Base-by-base conservation (phyloP, 1,284 basidiomycete species). In the Takashimella koratensis region DNA sequence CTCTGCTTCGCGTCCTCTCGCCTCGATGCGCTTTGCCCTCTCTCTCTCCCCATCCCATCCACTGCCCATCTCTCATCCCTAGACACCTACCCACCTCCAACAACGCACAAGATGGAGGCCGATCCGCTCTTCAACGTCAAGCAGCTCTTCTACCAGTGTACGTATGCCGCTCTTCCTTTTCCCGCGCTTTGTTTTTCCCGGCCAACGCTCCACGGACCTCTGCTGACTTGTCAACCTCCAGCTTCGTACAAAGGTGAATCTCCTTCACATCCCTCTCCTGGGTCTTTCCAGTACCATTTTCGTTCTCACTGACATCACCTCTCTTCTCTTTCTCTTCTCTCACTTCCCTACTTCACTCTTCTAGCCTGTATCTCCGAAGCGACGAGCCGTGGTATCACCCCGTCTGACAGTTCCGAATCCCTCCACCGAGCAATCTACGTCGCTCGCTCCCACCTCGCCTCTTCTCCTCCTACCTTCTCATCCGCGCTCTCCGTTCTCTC, bases 131-230 rank as follows among this genome's bases (percentile, higher is more conserved):
- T 89, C 75, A 83, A 87, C 72, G 78, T 88, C 71, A 90, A 88
- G 74, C 88, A 90, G 65, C 87, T 90, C 58, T 93, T 92, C 73
- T 82, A 85, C 53, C 83, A 91, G 24, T 86, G 87, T 86, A 68
- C 58, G 74, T 64, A 5, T 8, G 16, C 19, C 45, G 30, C 30
- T 16, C 45, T 23, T 24, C 21, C 13, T 19, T 2, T 19, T 13
- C 39, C 13, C 6, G 6, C 48, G 53, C 5, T 8, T 22, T 21
- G 13, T 27, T 43, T 12, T 41, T 36, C 30, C 16, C 30, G 30
- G n/a, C 16, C 30, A 36, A 36, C 16, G 8, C 30, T 36, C 16
- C 5, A 45, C 12, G 1, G 13, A 39, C 12, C 23, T 2, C 27
- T 20, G 44, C 63, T 63, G 42, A 54, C 56, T 19, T 13, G 27